Conservation (phyloP, 495 filamentous ascomycete species). For the Tetracladium marchalianum region DNA sequence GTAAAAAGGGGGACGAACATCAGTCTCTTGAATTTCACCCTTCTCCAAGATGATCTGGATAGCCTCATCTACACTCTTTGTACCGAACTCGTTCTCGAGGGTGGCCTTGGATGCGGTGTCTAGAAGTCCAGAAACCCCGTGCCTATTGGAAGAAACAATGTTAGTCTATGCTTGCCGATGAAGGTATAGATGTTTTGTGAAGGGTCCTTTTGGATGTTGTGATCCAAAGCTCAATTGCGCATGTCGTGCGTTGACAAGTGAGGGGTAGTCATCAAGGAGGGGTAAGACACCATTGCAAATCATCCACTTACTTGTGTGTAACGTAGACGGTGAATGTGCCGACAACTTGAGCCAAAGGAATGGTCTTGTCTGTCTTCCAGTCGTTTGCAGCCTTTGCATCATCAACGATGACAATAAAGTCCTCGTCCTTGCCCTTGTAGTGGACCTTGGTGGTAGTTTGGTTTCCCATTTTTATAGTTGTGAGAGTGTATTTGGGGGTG, state of each 20-base stretch:
- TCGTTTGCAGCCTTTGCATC: conserved; percentile 58
- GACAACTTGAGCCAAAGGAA: conserved; percentile 77
- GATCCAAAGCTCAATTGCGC: too few species aligned
- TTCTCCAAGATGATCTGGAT: conserved; percentile 70
- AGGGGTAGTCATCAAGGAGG: neutral
- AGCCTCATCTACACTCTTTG: conserved; percentile 61
- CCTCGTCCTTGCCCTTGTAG: conserved; percentile 80
- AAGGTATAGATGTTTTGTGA: neutral
- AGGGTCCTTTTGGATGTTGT: neutral
- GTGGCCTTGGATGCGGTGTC: conserved; percentile 62
- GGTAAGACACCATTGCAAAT: conserved; percentile 7
- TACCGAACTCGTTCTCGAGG: conserved; percentile 85
- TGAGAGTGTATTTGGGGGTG: conserved; percentile 1
- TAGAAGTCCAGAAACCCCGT: conserved; percentile 73
- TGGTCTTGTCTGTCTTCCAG: conserved; percentile 72
- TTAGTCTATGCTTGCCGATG: too few species aligned
- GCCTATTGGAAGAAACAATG: conserved; percentile 37
- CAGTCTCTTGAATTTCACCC: conserved; percentile 55
- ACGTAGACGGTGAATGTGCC: conserved; percentile 83
- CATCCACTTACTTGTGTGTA: conserved; percentile 69
- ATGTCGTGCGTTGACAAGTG: neutral
- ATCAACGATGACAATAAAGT: conserved; percentile 88
- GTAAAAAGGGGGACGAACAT: conserved; percentile 36
- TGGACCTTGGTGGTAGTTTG: conserved; percentile 66
- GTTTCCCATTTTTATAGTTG: conserved; percentile 30